Evolutionary conservation across 176 grass and related monocot genomes (phyloP), one percentile per base, ranked within the genome.

Genomic region (Zizania latifolia): DNA sequence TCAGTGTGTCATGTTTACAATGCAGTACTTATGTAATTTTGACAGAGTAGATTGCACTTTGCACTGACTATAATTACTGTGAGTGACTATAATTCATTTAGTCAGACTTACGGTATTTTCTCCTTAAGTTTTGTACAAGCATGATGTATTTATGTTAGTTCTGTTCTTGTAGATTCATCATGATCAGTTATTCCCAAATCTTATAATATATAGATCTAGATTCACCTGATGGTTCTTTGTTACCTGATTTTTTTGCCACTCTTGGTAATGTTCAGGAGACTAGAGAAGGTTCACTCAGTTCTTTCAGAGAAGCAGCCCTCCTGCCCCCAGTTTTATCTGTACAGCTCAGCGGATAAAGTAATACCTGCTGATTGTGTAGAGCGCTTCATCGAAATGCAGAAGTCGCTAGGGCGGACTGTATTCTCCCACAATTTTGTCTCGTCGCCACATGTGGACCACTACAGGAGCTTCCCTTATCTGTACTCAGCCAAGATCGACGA

Each of bases 301-400:
- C 86, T 99, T 23, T 83, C 79, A 26, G 80, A 90, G 16, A 81
- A 84, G 62, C 95, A 99, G 58, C 95, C 95, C 17, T 19, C 62
- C 1, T 94, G 95, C 35, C 95, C 95, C 43, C 95, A 99, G 84
- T 86, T 99, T 23, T 99, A 99, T 55, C 86, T 99, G 6, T 99
- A 99, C 84, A 99, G 95, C 73, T 82, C 82, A 39, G 86, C 95
- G 0, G 95, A 99, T 62, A 81, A 51, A 78, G 84, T 99, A 21
- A 90, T 94, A 74, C 91, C 95, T 0, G 86, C 75, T 0, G 79
- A 85, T 9, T 90, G 80, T 4, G 84, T 94, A 12, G 91, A 92
- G 76, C 81, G 86, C 72, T 99, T 94, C 77, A 88, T 99, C 19
- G 37, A 80, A 10, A 56, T 65, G 62, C 95, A 99, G 83, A 94